Base-by-base conservation (phyloP, 768 basidiomycete genomes). In the Psilocybe subaeruginosa region DNA sequence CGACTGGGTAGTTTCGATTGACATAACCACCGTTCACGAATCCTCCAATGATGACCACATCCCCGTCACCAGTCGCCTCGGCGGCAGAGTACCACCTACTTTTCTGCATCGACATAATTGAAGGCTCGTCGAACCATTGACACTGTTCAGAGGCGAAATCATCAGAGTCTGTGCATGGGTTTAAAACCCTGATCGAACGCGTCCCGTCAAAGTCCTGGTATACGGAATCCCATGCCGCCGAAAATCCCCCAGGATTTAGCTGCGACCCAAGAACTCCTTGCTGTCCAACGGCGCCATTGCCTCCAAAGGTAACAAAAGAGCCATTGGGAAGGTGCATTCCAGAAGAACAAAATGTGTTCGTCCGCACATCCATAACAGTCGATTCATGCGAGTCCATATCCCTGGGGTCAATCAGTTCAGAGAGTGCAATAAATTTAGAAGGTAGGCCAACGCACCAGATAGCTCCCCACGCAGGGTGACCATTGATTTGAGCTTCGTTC, bases 151-250 rank as follows among this genome's bases (percentile, higher is more conserved):
- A 79, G 12, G 76, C 61, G 65, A 86, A 80, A 66, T 87, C 73
- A 60, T 83, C 77, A 1, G 73, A 60, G 55, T 73, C 71, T 57
- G 72, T 80, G 72, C 95, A 97, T 3, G 93, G 89, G 66, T 89
- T 87, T 61, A 98, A 80, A 67, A 95, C 77, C 61, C 95, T 91
- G 69, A 97, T 93, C 45, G 90, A 80, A 55, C 82, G 85, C 16
- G 85, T 82, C 53, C 96, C 94, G 68, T 95, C 93, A 62, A 85
- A 92, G 72, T 97, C 89, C 56, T 86, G 76, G 73, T 93, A 96
- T 8, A 77, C 79, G 43, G 88, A 75, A 67, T 92, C 90, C 76
- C 78, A 92, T 1, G 74, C 68, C 17, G 81, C 85, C 4, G 82
- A 76, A 56, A 71, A 80, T 1, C 78, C 80, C 23, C 69, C 75